Evolutionary conservation across 148 eudicot species (phyloP).

Genomic region (Mesembryanthemum crystallinum): DNA sequence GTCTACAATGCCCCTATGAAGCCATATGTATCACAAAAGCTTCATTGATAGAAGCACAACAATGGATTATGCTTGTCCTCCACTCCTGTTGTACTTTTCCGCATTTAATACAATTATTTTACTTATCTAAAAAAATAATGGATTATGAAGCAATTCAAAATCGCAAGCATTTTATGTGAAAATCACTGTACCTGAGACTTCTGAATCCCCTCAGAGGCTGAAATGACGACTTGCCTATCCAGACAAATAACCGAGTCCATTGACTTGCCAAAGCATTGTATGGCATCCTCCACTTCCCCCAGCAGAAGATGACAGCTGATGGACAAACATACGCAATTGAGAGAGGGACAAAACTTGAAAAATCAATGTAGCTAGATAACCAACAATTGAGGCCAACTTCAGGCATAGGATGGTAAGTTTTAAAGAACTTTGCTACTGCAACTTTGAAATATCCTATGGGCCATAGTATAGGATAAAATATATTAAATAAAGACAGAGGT

Average conservation of each 20-base stretch:
- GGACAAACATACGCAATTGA: slow-evolving; percentile 9
- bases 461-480: not conserved
- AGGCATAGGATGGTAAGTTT: not conserved
- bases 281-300: slow-evolving; percentile 80
- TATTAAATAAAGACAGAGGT: not conserved
- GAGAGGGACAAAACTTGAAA: not conserved
- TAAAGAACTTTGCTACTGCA: not conserved
- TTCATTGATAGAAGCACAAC: too few relatives aligned
- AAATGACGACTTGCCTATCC: slow-evolving; percentile 70
- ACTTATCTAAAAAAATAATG: too few relatives aligned
- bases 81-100: too few relatives aligned
- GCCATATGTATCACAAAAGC: too few relatives aligned
- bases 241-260: slow-evolving; percentile 55
- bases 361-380: not conserved
- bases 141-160: not conserved
- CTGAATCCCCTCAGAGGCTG: slow-evolving; percentile 81
- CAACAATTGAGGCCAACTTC: not conserved
- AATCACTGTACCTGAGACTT: slow-evolving; percentile 64
- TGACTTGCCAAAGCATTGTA: slow-evolving; percentile 52
- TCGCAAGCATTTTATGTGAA: not conserved
- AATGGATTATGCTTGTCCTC: too few relatives aligned
- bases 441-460: not conserved
- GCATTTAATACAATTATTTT: too few relatives aligned
- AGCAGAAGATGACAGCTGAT: slow-evolving; percentile 74
- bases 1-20: too few relatives aligned